phyloP scores from a whole-genome alignment of 2,329 filamentous ascomycete species.

The Didymella pomorum region DNA sequence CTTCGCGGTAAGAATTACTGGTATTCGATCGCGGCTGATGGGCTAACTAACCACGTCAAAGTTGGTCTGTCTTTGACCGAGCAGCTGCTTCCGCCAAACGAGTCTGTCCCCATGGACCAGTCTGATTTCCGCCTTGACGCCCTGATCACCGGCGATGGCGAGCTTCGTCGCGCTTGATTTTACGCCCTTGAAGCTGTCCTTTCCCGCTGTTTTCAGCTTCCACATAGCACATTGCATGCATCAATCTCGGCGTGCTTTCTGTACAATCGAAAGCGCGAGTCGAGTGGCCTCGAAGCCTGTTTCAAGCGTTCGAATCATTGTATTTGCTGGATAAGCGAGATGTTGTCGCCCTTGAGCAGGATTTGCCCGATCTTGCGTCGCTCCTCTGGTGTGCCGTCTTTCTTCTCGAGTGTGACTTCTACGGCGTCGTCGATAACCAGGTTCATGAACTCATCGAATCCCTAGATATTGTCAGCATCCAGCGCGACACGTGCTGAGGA shows the following conservation, averaged over 20 bases:
- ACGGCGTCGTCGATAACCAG: constrained; percentile 94
- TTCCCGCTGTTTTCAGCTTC: constrained; percentile 6
- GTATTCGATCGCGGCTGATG: constrained; percentile 38
- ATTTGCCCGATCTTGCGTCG: constrained; percentile 84
- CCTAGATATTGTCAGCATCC: constrained; percentile 61
- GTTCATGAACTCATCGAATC: constrained; percentile 99
- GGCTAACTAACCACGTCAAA: constrained; percentile 53
- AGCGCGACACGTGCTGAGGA: constrained; percentile 1
- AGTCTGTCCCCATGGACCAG: constrained; percentile 75
- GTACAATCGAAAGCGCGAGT: constrained; percentile 17
- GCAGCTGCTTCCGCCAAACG: constrained; percentile 74
- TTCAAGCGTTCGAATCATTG: constrained; percentile 27
- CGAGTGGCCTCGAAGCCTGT: constrained; percentile 4
- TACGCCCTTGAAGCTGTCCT: constrained; percentile 3
- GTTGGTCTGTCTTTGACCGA: constrained; percentile 85
- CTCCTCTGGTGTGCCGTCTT: constrained; percentile 74
- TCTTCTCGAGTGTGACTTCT: constrained; percentile 86
- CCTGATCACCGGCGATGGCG: constrained; percentile 75
- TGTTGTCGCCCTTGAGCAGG: constrained; percentile 86
- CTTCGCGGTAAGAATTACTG: constrained; percentile 64
- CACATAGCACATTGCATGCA: constrained; percentile 8
- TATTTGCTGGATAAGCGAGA: constrained; percentile 73
- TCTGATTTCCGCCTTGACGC: constrained; percentile 84
- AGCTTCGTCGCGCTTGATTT: constrained; percentile 43
- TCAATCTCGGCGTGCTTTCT: constrained; percentile 13